Base-by-base conservation (phyloP, 2,329 filamentous ascomycete genomes). In the Cladophialophora carrionii region DNA sequence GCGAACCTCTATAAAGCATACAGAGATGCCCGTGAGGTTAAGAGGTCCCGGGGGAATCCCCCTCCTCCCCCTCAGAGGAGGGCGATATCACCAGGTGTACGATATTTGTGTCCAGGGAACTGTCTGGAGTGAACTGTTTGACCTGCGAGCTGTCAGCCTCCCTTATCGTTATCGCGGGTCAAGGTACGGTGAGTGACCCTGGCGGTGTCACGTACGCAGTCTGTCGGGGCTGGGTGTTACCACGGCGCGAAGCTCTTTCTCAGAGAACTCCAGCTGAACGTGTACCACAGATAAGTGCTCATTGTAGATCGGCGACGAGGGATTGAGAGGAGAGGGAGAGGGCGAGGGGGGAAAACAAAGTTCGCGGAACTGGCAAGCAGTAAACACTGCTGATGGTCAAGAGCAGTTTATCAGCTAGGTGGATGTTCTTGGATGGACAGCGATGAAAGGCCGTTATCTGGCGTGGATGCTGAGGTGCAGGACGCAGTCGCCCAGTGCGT, bases 271-370 rank as follows among this genome's bases (percentile, higher is more conserved):
- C 68, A 71, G 67, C 71, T 69, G 65, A 70, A 72, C 60, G 65
- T 64, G 61, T 70, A 70, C 71, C 71, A 72, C 62, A 72, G 62
- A 53, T 69, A 72, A 48, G 57, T 70, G 67, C 68, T 72, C 71
- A 72, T 72, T 69, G 65, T 71, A 68, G 55, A 61, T 34, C 24
- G 46, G 37, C 34, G 60, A 56, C 52, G 52, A 49, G 43, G 24
- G 29, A 32, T n/a, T 52, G 22, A 58, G 41, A 43, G 51, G 46
- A 51, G 26, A 29, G 26, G 53, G 57, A 48, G 22, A 53, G 58
- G 8, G 31, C 24, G 54, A 53, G 54, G 49, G 51, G 37, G 43
- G 31, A 49, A 57, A 37, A 22, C 46, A 46, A 34, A 62, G 22
- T 37, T 20, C 34, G 62, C 57, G 26, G 53, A 26, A 51, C 57